Base-by-base conservation (phyloP, 331 rosid genomes). In the Quercus phellos region DNA sequence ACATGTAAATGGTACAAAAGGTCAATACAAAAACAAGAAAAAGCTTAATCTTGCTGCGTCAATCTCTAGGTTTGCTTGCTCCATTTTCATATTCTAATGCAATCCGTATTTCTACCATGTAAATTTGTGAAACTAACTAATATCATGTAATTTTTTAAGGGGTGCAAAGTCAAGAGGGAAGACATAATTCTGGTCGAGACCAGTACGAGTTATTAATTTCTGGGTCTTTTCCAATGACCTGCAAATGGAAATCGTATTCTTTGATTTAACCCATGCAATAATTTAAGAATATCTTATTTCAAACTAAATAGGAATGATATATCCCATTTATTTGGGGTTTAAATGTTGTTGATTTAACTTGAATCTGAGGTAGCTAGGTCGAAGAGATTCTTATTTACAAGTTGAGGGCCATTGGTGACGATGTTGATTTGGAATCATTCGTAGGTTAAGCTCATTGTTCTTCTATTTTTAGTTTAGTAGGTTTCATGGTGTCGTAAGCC, bases 1-100 rank as follows among this genome's bases (percentile, higher is more conserved):
- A 38, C 46, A 38, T 38, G 46, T 38, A 38, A 38, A 24, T n/a
- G 24, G 18, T 5, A 18, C 14, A 26, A 55, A 24, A 10, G 51
- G 64, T 66, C 26, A 75, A 73, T 56, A 64, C 17, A 46, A 46
- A 12, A 46, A 38, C 10, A 8, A 8, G 17, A 51, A 70, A 83
- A 73, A 55, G 80, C 79, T 68, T 68, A 72, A 73, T 54, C 51
- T 77, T 80, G 75, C 76, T 80, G 72, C 79, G 79, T 50, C 74
- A 77, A 50, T 82, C 63, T 42, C 82, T 82, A 78, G 50, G 32
- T 17, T 54, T 66, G 85, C 51, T 63, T 26, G 56, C 19, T 35
- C 12, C 51, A 14, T 16, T 50, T 22, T 14, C 19, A 43, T 70
- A 58, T 22, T 24, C 9, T 27, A 73, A 64, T 2, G 50, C 7